phyloP scores from a whole-genome alignment of 2,329 filamentous ascomycete species.

The Fusarium chuoi region DNA sequence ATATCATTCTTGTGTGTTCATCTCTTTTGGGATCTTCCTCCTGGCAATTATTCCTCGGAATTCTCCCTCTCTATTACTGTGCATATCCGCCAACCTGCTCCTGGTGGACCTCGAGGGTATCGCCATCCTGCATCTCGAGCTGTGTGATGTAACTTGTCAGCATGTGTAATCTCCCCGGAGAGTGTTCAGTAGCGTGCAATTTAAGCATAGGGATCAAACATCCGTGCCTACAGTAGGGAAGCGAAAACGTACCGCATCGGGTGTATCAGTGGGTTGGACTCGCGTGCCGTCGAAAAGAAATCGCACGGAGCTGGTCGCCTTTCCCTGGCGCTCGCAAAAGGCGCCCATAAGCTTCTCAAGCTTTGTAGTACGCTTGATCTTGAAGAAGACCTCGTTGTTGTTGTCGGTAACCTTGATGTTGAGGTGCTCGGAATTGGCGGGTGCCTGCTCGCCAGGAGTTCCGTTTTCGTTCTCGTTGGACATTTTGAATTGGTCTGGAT shows the following conservation, averaged over 20 bases:
- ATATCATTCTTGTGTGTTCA: slow-evolving; percentile 12
- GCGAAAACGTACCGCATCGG: slow-evolving; percentile 79
- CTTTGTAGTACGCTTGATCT: slow-evolving; percentile 97
- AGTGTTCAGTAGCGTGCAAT: not conserved
- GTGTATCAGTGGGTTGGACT: slow-evolving; percentile 88
- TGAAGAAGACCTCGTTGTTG: slow-evolving; percentile 99
- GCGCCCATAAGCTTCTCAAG: slow-evolving; percentile 98
- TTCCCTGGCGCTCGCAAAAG: slow-evolving; percentile 96
- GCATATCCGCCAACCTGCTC: slow-evolving; percentile 88
- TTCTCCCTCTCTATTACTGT: slow-evolving; percentile 5
- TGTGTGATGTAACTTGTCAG: slow-evolving; percentile 51
- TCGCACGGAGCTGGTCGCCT: slow-evolving; percentile 82
- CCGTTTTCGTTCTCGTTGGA: slow-evolving; percentile 59
- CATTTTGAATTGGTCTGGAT: slow-evolving; percentile 52
- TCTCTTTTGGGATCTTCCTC: slow-evolving; percentile 4
- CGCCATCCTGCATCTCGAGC: slow-evolving; percentile 97
- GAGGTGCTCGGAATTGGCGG: slow-evolving; percentile 78
- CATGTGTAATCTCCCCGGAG: not conserved
- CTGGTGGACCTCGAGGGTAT: slow-evolving; percentile 96
- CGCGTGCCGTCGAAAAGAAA: slow-evolving; percentile 97
- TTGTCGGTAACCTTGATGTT: slow-evolving; percentile 99
- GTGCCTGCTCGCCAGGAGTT: slow-evolving; percentile 58
- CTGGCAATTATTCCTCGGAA: not conserved
- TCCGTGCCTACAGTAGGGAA: not conserved
- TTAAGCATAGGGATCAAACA: not conserved